These are phyloP conservation scores for Candida cerambycidarum DNA, from an alignment of 805 yeast species.

Conservation along the genomic window DNA sequence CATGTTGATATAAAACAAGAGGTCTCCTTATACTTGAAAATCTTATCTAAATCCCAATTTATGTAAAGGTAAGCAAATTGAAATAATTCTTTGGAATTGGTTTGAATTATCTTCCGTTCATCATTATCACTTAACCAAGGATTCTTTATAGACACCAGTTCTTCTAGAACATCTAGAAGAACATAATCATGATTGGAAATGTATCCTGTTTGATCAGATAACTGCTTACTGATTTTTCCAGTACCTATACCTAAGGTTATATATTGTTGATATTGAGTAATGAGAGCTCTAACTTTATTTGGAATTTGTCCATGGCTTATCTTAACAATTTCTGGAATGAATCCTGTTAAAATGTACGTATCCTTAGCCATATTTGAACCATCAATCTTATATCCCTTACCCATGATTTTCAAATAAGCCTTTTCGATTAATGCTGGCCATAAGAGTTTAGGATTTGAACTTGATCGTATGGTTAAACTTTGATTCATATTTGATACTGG, in stretches of 20 bases:
- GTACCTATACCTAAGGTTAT: conserved; percentile 67
- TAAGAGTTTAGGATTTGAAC: conserved; percentile 26
- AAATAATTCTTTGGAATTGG: conserved; percentile 20
- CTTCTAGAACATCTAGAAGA: conserved; percentile 26
- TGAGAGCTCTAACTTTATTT: conserved; percentile 1
- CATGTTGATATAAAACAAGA: conserved; percentile 22
- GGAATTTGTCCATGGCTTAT: conserved; percentile 38
- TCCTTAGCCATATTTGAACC: conserved; percentile 83
- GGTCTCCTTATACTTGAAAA: conserved; percentile 23
- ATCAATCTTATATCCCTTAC: conserved; percentile 55
- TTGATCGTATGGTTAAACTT: conserved; percentile 37
- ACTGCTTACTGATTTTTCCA: conserved; percentile 38
- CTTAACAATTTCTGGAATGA: conserved; percentile 62
- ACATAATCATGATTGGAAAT: conserved; percentile 72
- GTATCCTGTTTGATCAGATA: conserved; percentile 38
- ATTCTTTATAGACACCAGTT: conserved; percentile 24
- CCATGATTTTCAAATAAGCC: conserved; percentile 63
- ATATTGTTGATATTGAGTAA: not conserved
- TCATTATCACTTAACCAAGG: conserved; percentile 33
- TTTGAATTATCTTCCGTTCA: conserved; percentile 18
- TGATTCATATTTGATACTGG: conserved; percentile 30
- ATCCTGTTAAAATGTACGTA: conserved; percentile 63
- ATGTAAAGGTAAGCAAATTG: conserved; percentile 55
- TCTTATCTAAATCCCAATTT: conserved; percentile 56
- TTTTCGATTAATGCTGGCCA: conserved; percentile 82